Evolutionary conservation across 2,329 filamentous ascomycete species (phyloP).

Genomic region (Colletotrichum cereale): DNA sequence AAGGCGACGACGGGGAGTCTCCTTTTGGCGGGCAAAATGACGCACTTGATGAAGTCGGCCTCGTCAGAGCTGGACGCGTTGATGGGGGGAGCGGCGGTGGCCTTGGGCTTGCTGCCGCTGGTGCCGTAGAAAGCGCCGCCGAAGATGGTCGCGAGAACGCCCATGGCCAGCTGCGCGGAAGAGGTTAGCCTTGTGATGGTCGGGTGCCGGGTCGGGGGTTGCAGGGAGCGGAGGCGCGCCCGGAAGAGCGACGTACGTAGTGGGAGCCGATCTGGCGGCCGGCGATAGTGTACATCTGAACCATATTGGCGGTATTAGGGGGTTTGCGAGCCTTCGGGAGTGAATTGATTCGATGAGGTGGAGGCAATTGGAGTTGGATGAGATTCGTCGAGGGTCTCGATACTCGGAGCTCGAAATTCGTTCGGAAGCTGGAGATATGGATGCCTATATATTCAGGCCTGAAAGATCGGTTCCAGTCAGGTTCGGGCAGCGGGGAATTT

Average conservation of each 20-base stretch:
- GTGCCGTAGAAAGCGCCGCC: slow-evolving; percentile 50
- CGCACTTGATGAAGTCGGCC: slow-evolving; percentile 75
- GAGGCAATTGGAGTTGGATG: slow-evolving; percentile 46
- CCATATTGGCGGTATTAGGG: slow-evolving; percentile 57
- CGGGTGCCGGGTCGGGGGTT: slow-evolving; percentile 14
- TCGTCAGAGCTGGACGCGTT: slow-evolving; percentile 73
- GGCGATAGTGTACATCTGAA: slow-evolving; percentile 66
- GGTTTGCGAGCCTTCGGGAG: slow-evolving; percentile 43
- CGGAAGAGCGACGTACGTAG: slow-evolving; percentile 61
- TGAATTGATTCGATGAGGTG: slow-evolving; percentile 46
- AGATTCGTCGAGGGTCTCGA: slow-evolving; percentile 31
- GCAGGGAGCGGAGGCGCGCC: slow-evolving; percentile 22
- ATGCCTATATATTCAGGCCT: slow-evolving; percentile 35
- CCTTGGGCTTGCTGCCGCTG: slow-evolving; percentile 60
- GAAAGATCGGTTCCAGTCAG: neutral
- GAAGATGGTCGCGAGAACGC: slow-evolving; percentile 65
- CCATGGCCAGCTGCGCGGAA: slow-evolving; percentile 66
- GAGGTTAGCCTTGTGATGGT: slow-evolving; percentile 41
- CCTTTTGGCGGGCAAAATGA: slow-evolving; percentile 15
- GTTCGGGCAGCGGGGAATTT: slow-evolving; percentile 15
- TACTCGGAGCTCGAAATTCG: slow-evolving; percentile 43
- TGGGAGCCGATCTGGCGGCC: slow-evolving; percentile 72
- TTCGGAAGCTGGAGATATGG: slow-evolving; percentile 34
- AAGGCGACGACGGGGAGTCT: neutral
- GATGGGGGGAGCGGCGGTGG: slow-evolving; percentile 66